Evolutionary conservation across 163 green algal species (phyloP).

Genomic region (Scenedesmus sp.): DNA sequence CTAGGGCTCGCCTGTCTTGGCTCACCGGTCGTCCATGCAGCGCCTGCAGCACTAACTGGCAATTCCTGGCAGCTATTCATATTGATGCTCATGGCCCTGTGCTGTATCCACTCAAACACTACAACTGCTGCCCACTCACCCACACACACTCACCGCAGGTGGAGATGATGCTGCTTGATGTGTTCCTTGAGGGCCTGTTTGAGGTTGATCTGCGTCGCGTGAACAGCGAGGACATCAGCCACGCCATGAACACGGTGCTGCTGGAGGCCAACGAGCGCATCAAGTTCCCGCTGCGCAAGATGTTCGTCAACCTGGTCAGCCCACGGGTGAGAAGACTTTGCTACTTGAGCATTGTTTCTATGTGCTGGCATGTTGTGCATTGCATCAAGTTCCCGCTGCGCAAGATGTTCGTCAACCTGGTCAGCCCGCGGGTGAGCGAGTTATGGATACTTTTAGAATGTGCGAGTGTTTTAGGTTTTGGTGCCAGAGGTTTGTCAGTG

Average conservation of each 20-base stretch:
- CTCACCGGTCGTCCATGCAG: too few relatives aligned
- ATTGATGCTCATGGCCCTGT: too few relatives aligned
- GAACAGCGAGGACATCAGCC: constrained; percentile 52
- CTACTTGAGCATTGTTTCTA: not conserved
- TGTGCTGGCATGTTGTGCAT: too few relatives aligned
- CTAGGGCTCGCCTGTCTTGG: not conserved
- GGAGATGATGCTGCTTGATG: constrained; percentile 69
- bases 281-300: constrained; percentile 66
- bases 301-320: constrained; percentile 50
- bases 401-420: constrained; percentile 52
- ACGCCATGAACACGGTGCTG: constrained; percentile 67
- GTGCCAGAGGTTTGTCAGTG: too few relatives aligned
- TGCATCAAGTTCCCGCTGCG: constrained; percentile 66
- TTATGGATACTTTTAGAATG: too few relatives aligned
- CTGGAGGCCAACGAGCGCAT: constrained; percentile 70
- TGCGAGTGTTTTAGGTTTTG: too few relatives aligned
- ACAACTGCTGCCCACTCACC: too few relatives aligned
- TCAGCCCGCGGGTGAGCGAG: constrained; percentile 53
- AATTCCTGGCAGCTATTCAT: too few relatives aligned
- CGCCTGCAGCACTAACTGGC: too few relatives aligned
- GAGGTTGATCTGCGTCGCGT: constrained; percentile 51
- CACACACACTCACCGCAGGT: constrained; percentile 14
- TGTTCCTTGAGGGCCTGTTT: constrained; percentile 73
- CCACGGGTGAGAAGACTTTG: constrained; percentile 48
- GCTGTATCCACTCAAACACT: not conserved